Percentiles rank a stretch among this genome's conserved stretches.
These are phyloP conservation scores for Penicillium sp. DNA, from an alignment of 2,329 filamentous ascomycete genomes.

Conservation along the genomic window DNA sequence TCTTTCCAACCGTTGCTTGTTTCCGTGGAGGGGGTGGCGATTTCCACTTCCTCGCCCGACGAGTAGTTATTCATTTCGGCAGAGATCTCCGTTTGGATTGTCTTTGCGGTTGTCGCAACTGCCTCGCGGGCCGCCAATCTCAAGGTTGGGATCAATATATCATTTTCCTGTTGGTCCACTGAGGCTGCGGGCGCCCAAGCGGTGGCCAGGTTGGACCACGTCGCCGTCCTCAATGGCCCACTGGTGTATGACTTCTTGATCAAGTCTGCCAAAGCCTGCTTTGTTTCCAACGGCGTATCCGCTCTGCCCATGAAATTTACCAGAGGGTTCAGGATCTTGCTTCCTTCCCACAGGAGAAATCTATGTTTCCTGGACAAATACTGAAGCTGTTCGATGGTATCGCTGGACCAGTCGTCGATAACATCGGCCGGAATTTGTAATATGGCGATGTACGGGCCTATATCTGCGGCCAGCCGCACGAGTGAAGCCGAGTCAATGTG, in stretches of 20 bases:
- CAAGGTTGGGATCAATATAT: constrained; percentile 43
- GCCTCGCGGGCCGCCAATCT: constrained; percentile 43
- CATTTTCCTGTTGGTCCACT: constrained; percentile 38
- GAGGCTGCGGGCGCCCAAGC: constrained; percentile 39
- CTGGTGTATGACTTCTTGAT: constrained; percentile 41
- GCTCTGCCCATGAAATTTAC: constrained; percentile 33
- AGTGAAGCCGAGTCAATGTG: constrained; percentile 57
- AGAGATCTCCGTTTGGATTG: constrained; percentile 43
- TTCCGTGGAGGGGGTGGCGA: constrained; percentile 4
- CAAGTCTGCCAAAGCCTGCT: constrained; percentile 34
- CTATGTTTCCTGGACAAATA: constrained; percentile 36
- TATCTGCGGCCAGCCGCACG: constrained; percentile 55
- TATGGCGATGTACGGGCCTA: constrained; percentile 60
- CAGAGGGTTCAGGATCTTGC: constrained; percentile 39
- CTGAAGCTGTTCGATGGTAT: constrained; percentile 47
- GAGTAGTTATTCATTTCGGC: constrained; percentile 23
- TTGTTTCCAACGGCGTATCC: constrained; percentile 27
- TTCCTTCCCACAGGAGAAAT: constrained; percentile 44
- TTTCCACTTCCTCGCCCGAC: constrained; percentile 12
- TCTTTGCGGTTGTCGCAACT: constrained; percentile 38
- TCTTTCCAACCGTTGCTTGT: constrained; percentile 22
- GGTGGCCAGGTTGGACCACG: constrained; percentile 41
- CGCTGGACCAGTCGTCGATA: constrained; percentile 59
- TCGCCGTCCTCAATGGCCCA: constrained; percentile 37
- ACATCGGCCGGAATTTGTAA: constrained; percentile 63